phyloP scores from a whole-genome alignment of 1,139 yeast genomes.

The Zygosaccharomyces pseudobailii region DNA sequence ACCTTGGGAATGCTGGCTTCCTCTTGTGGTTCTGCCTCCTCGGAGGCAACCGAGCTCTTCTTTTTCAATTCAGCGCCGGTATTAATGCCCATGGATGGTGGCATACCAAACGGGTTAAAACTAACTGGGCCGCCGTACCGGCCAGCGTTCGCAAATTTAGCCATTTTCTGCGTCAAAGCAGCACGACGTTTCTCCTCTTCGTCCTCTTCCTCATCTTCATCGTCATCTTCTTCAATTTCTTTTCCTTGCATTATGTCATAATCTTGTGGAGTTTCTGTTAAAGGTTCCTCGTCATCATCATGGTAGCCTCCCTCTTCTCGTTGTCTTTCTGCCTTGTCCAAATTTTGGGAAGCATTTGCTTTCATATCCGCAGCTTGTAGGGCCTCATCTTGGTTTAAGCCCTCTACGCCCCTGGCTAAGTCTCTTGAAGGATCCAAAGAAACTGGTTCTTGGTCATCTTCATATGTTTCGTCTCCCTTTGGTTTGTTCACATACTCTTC shows the following conservation, averaged over 20 bases:
- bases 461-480: not conserved
- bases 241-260: slow-evolving; percentile 21
- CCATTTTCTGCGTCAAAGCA: slow-evolving; percentile 89
- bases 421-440: slow-evolving; percentile 1
- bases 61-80: slow-evolving; percentile 26
- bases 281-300: slow-evolving; percentile 1
- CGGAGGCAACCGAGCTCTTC: slow-evolving; percentile 20
- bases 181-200: slow-evolving; percentile 78
- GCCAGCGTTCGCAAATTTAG: slow-evolving; percentile 88
- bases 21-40: slow-evolving; percentile 23
- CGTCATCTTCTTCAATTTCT: slow-evolving; percentile 33
- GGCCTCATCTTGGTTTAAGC: slow-evolving; percentile 35
- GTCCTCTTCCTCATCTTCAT: slow-evolving; percentile 44
- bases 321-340: slow-evolving; percentile 23
- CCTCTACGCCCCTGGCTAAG: slow-evolving; percentile 28
- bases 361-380: slow-evolving; percentile 18
- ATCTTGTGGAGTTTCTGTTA: slow-evolving; percentile 18
- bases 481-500: not conserved
- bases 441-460: not conserved
- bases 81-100: slow-evolving; percentile 27
- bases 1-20: slow-evolving; percentile 34
- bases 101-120: slow-evolving; percentile 51
- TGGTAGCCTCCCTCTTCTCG: slow-evolving; percentile 1
- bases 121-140: slow-evolving; percentile 71
- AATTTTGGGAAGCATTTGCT: not conserved